Base-by-base conservation (phyloP, 2,329 filamentous ascomycete genomes). In the Fusarium secorum region DNA sequence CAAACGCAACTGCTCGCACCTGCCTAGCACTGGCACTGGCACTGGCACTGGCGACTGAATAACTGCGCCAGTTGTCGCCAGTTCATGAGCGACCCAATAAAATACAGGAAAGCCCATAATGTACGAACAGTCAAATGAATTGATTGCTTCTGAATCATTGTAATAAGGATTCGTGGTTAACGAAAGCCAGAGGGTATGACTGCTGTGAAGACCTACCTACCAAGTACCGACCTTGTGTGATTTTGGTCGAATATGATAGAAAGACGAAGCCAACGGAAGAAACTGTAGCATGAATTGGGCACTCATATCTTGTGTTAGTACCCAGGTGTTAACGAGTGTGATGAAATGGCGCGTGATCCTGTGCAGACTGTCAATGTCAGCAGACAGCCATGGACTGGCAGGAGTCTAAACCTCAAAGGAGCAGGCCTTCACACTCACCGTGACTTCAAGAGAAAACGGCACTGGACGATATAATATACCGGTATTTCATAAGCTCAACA, bases 401-500 rank as follows among this genome's bases (percentile, higher is more conserved):
- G 17, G 15, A 33, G 6, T 32, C 18, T 14, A 14, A 17, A 49
- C 18, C 45, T 24, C 5, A 49, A 11, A 22, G n/a, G 45, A 10
- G 5, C 15, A 22, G 11, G 28, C n/a, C 28, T 11, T 32, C 11
- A 18, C 11, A 49, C 45, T 49, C 45, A 32, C 45, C 17, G 5
- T 49, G 14, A 18, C 15, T 32, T 22, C 45, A 10, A 32, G 17
- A 17, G 11, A 22, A 17, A n/a, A 11, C 11, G 3, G 7, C n/a
- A 57, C 5, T 7, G 22, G 18, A 10, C 9, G 17, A 36, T n/a
- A 48, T 42, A 58, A 52, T 28, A 48, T 48, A 51, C 38, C 36
- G 20, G 28, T 61, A 56, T 70, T 57, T 64, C 52, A 48, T 48
- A 63, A 58, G 41, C 54, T 33, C 61, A 54, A 41, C 45, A 61